Percentiles rank a stretch among this genome's conserved stretches.
Evolutionary conservation across 169 alveolate genomes (phyloP).

Genomic region (Cryptosporidium felis): DNA sequence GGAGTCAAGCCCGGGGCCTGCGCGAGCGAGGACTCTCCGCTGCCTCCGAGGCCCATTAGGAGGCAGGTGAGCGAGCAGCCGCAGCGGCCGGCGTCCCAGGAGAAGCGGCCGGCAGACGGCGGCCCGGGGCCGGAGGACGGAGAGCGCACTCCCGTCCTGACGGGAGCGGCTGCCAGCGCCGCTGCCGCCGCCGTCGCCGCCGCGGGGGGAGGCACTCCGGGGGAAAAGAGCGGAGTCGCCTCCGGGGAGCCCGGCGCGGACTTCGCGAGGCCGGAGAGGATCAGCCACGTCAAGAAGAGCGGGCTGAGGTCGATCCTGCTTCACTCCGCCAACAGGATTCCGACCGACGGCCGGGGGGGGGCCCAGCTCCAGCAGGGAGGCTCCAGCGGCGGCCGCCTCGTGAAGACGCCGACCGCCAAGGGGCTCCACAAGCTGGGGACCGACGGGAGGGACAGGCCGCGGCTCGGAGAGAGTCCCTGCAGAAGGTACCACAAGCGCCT

Average conservation of each 20-base stretch:
- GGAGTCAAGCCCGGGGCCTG: not conserved
- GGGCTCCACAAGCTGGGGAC: conserved; percentile 10
- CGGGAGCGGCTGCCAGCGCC: too few species aligned
- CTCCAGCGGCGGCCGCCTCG: not conserved
- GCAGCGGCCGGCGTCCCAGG: not conserved
- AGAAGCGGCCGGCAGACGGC: not conserved
- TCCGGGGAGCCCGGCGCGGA: conserved; percentile 3
- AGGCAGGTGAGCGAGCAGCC: conserved; percentile 12
- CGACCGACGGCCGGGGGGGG: not conserved
- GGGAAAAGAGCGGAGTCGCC: not conserved
- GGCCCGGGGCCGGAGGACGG: not conserved
- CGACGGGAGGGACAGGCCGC: conserved; percentile 26
- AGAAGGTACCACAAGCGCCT: conserved; percentile 62
- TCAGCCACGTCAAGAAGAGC: conserved; percentile 57
- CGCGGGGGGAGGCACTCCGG: conserved; percentile 19
- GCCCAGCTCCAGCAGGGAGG: not conserved
- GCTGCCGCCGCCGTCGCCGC: too few species aligned
- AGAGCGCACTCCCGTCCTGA: conserved; percentile 45
- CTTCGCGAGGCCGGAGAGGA: conserved; percentile 58
- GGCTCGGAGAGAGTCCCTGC: conserved; percentile 62
- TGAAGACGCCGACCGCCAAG: conserved; percentile 32
- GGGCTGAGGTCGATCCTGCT: conserved; percentile 58
- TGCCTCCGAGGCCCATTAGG: conserved; percentile 61
- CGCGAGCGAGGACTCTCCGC: conserved; percentile 61
- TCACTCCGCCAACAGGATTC: conserved; percentile 52